Conservation (phyloP, 768 basidiomycete species). For the Heimioporus sp. region DNA sequence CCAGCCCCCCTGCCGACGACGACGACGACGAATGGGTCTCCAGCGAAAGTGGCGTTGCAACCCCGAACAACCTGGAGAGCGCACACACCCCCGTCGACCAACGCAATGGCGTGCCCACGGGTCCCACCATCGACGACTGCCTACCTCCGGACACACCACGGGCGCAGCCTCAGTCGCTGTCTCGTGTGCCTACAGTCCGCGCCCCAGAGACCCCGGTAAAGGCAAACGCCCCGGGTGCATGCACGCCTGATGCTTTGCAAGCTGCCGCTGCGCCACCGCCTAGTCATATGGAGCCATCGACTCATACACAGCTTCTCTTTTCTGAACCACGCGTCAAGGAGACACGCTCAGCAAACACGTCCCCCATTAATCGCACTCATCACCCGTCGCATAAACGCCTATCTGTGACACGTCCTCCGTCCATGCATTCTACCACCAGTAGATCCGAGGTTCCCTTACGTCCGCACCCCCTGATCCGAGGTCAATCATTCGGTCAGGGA, state of each 20-base stretch:
- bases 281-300: conserved; percentile 9
- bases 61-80: conserved; percentile 52
- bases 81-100: conserved; percentile 32
- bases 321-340: conserved; percentile 21
- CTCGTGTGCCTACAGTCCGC: conserved; percentile 33
- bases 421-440: conserved; percentile 54
- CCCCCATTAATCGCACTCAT: conserved; percentile 36
- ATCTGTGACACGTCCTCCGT: conserved; percentile 56
- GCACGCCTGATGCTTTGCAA: conserved; percentile 10
- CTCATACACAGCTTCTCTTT: conserved; percentile 15
- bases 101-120: conserved; percentile 13
- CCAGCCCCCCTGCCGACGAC: conserved; percentile 46
- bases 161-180: conserved; percentile 30
- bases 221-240: conserved; percentile 13
- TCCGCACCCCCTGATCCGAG: conserved; percentile 77
- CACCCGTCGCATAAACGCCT: conserved; percentile 39
- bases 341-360: conserved; percentile 40
- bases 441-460: conserved; percentile 43
- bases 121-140: conserved; percentile 15
- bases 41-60: conserved; percentile 72
- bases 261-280: conserved; percentile 11
- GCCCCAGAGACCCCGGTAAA: conserved; percentile 24
- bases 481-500: conserved; percentile 57
- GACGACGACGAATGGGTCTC: conserved; percentile 80
- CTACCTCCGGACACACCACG: conserved; percentile 29